Conservation (phyloP, 78 protist species). For the Dictyostelium capitatum region DNA sequence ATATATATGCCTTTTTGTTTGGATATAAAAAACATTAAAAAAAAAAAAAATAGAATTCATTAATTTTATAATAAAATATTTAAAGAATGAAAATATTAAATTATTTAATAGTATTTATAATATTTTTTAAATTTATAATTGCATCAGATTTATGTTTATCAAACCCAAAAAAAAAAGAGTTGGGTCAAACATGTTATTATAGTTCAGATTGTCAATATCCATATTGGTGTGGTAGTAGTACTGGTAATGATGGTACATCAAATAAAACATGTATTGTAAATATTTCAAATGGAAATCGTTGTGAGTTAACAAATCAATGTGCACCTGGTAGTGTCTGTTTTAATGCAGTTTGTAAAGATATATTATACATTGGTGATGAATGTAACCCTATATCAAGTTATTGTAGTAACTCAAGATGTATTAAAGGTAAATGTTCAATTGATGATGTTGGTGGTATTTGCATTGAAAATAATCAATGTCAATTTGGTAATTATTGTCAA, state of each 20-base stretch:
- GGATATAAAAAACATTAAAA: no score
- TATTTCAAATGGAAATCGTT: not conserved
- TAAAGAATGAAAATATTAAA: no score
- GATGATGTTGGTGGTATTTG: not conserved
- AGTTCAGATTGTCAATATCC: not conserved
- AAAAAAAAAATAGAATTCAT: no score
- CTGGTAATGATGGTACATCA: not conserved
- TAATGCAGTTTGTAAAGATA: not conserved
- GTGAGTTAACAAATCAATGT: not conserved
- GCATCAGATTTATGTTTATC: not conserved
- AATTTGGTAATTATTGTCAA: not conserved
- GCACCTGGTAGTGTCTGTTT: not conserved
- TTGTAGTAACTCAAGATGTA: not conserved
- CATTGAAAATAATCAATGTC: not conserved
- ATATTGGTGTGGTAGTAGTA: not conserved
- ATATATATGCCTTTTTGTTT: no score
- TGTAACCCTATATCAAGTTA: not conserved
- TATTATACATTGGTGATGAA: not conserved
- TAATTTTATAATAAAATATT: no score
- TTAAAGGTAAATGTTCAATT: not conserved
- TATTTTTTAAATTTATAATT: no score
- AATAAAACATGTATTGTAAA: not conserved
- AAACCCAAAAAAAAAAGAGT: not conserved
- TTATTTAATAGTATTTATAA: no score
- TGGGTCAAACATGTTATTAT: not conserved